Conservation (phyloP, 768 basidiomycete species). For the Tricholoma hemisulphureum region DNA sequence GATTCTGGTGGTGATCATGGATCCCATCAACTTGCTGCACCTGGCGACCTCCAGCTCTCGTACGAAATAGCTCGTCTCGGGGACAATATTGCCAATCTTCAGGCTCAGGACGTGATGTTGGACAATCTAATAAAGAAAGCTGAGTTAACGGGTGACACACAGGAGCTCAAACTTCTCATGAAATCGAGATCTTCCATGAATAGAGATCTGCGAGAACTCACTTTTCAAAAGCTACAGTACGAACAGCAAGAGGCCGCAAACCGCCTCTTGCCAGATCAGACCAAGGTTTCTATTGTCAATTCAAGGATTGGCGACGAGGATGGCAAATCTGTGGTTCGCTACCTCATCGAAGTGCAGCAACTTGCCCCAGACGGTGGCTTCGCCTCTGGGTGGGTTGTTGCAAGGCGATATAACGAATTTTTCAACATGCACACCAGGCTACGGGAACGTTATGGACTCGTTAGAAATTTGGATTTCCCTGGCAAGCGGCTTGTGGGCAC, state of each 20-base stretch:
- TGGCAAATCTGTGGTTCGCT: conserved; percentile 88
- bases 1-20: conserved; percentile 43
- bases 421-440: conserved; percentile 84
- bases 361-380: conserved; percentile 75
- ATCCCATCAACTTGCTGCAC: conserved; percentile 75
- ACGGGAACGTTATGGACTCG: conserved; percentile 67
- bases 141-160: conserved; percentile 86
- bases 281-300: conserved; percentile 80
- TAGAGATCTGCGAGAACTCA: conserved; percentile 78
- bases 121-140: conserved; percentile 91
- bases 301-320: conserved; percentile 80
- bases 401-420: conserved; percentile 94
- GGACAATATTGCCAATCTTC: conserved; percentile 71
- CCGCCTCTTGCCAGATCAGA: conserved; percentile 78
- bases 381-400: conserved; percentile 89
- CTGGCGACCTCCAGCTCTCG: conserved; percentile 86
- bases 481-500: conserved; percentile 88
- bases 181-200: conserved; percentile 81
- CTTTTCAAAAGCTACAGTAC: conserved; percentile 90
- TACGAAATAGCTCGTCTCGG: conserved; percentile 80
- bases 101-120: conserved; percentile 80
- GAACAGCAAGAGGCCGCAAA: conserved; percentile 94
- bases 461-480: conserved; percentile 82
- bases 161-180: conserved; percentile 78
- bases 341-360: conserved; percentile 90